Conservation (phyloP, 2,329 filamentous ascomycete species). For the Aspergillus sergii region DNA sequence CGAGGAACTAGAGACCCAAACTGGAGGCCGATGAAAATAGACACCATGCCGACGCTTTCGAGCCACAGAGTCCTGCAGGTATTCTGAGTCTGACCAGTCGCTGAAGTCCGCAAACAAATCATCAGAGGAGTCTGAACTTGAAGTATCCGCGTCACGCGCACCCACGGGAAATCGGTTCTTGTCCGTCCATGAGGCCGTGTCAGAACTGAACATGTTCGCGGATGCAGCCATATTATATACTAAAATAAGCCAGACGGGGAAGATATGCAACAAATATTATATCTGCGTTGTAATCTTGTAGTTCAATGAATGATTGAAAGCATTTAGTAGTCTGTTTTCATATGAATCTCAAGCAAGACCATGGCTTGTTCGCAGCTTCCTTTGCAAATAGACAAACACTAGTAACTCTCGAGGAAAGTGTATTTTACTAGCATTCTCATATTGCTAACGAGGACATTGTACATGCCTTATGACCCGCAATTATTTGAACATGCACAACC, state of each 20-base stretch:
- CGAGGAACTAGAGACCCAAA: slow-evolving; percentile 25
- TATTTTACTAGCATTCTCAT: neutral
- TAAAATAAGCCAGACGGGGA: neutral
- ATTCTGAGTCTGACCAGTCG: slow-evolving; percentile 14
- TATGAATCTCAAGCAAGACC: neutral
- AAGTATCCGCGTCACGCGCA: neutral
- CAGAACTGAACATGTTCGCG: neutral
- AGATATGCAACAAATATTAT: neutral
- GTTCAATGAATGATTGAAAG: neutral
- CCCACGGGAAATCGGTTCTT: neutral
- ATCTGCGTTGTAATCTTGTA: neutral
- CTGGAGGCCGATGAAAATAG: slow-evolving; percentile 35
- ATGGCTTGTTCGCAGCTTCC: neutral
- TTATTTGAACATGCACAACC: neutral
- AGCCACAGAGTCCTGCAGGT: slow-evolving; percentile 24
- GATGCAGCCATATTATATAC: neutral
- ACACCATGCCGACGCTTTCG: slow-evolving; percentile 32
- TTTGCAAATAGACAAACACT: neutral
- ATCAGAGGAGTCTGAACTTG: slow-evolving; percentile 2
- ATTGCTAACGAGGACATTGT: too few species aligned
- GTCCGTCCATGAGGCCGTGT: neutral
- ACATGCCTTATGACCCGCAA: neutral
- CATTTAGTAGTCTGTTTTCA: neutral
- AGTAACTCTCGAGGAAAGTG: neutral
- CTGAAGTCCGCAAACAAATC: slow-evolving; percentile 6